Evolutionary conservation across 768 basidiomycete genomes (phyloP).

Genomic region (Lentinula raphanica): DNA sequence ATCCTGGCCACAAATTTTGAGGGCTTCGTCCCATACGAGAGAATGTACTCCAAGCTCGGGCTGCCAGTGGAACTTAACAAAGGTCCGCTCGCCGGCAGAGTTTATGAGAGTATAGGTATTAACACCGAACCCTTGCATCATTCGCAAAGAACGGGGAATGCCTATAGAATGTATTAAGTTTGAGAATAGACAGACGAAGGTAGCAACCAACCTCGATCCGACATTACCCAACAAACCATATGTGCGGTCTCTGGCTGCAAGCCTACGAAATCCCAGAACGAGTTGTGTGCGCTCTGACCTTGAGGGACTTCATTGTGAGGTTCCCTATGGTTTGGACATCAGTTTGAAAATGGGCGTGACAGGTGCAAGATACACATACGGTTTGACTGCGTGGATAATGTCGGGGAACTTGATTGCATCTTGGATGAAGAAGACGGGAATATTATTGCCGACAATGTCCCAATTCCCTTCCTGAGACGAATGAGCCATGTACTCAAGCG

Average conservation of each 20-base stretch:
- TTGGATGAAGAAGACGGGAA: conserved; percentile 80
- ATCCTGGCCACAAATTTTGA: conserved; percentile 80
- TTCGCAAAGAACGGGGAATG: conserved; percentile 79
- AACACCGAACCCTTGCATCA: conserved; percentile 88
- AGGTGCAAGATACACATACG: conserved; percentile 18
- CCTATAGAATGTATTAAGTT: conserved; percentile 21
- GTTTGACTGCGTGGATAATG: conserved; percentile 78
- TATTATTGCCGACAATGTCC: conserved; percentile 84
- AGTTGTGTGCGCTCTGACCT: conserved; percentile 71
- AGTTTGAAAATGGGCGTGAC: too few relatives aligned
- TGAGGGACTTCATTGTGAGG: conserved; percentile 77
- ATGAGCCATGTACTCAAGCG: neutral
- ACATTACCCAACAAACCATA: conserved; percentile 83
- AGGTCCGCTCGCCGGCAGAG: conserved; percentile 56
- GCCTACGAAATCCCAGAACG: conserved; percentile 82
- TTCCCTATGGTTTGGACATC: conserved; percentile 28
- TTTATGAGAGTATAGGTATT: conserved; percentile 81
- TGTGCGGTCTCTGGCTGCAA: conserved; percentile 68
- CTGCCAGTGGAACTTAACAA: conserved; percentile 87
- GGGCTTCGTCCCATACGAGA: conserved; percentile 84
- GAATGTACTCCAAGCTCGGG: conserved; percentile 81
- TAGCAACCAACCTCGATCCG: conserved; percentile 50
- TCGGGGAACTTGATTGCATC: conserved; percentile 85
- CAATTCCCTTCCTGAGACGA: conserved; percentile 42
- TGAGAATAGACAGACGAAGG: neutral